These are phyloP conservation scores for Castanospermum australe DNA, from an alignment of 306 rosid species.

Conservation along the genomic window DNA sequence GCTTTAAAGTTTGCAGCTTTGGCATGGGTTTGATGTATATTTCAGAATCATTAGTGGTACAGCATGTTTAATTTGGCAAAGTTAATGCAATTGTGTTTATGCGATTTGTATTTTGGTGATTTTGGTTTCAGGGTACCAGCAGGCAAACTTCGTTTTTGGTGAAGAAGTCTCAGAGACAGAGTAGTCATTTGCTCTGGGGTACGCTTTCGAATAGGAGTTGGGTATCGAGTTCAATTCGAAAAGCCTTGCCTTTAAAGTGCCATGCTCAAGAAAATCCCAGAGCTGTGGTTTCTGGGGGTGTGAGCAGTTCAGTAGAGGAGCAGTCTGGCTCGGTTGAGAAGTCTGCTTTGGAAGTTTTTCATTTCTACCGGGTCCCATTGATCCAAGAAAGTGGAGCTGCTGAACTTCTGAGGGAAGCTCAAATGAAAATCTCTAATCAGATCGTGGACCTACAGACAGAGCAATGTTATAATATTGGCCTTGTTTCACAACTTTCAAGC, in stretches of 20 bases:
- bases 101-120: background rate
- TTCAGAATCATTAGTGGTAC: background rate
- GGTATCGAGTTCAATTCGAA: slow-evolving; percentile 32
- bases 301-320: slow-evolving; percentile 44
- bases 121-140: slow-evolving; percentile 54
- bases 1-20: background rate
- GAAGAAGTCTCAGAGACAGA: slow-evolving; percentile 37
- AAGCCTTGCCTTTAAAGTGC: slow-evolving; percentile 46
- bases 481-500: slow-evolving; percentile 47
- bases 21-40: background rate
- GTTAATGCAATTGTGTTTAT: background rate
- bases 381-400: slow-evolving; percentile 69
- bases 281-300: slow-evolving; percentile 53
- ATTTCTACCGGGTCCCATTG: slow-evolving; percentile 66
- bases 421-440: slow-evolving; percentile 62
- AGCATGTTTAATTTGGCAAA: background rate
- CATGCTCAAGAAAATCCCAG: slow-evolving; percentile 47
- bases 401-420: slow-evolving; percentile 71
- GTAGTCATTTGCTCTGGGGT: slow-evolving; percentile 55
- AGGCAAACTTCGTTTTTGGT: slow-evolving; percentile 42
- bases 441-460: slow-evolving; percentile 71
- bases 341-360: slow-evolving; percentile 54
- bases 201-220: background rate
- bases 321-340: slow-evolving; percentile 48
- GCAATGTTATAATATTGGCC: slow-evolving; percentile 80